Evolutionary conservation across 1,284 basidiomycete genomes (phyloP).

Genomic region (Anthracocystis panici-leucophaei): DNA sequence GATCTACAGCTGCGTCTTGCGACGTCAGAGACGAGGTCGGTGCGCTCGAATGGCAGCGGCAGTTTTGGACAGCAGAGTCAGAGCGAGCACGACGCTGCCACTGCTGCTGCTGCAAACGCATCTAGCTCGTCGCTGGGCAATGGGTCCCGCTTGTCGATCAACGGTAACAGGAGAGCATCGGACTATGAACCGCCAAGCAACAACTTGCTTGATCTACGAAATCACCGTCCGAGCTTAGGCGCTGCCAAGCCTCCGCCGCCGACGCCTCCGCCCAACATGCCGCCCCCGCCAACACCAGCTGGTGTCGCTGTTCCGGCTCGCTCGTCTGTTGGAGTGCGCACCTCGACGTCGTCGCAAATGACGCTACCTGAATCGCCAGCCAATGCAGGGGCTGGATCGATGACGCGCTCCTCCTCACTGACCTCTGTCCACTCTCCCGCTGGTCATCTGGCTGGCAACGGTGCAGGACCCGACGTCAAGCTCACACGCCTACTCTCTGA

Average conservation of each 20-base stretch:
- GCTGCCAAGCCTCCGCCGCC: conserved; percentile 83
- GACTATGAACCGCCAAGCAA: conserved; percentile 27
- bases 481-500: conserved; percentile 74
- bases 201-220: conserved; percentile 23
- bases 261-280: conserved; percentile 86
- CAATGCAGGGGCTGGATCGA: conserved; percentile 19
- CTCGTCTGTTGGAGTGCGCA: conserved; percentile 41
- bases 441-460: conserved; percentile 20
- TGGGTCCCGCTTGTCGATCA: conserved; percentile 40
- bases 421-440: conserved; percentile 51
- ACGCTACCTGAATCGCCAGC: conserved; percentile 58
- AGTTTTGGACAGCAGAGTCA: conserved; percentile 41
- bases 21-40: conserved; percentile 56
- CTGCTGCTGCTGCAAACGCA: conserved; percentile 5
- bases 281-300: conserved; percentile 75
- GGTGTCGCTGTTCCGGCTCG: conserved; percentile 19
- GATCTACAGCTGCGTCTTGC: conserved; percentile 53
- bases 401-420: conserved; percentile 61
- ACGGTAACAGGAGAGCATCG: conserved; percentile 12
- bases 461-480: conserved; percentile 43
- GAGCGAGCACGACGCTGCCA: conserved; percentile 35
- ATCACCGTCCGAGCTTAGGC: conserved; percentile 37
- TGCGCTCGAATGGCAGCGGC: conserved; percentile 44
- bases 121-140: conserved; percentile 12
- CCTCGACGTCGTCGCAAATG: conserved; percentile 52